Conservation (phyloP, 148 eudicot species). For the Selenicereus undatus region DNA sequence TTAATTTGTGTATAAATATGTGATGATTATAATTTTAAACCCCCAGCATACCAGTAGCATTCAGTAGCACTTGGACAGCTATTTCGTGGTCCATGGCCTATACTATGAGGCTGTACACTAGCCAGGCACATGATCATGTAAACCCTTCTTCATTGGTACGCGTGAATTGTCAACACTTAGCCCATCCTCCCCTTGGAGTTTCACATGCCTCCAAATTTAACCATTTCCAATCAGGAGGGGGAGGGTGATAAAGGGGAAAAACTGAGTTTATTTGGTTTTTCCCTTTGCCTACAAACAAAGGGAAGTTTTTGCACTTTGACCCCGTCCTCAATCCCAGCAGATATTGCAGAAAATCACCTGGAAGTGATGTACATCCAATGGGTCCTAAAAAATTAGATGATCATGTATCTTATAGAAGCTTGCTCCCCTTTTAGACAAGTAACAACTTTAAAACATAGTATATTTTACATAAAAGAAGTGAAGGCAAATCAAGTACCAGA, state of each 20-base stretch:
- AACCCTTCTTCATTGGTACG: conserved; percentile 18
- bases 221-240: background rate
- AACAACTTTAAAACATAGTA: background rate
- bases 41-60: background rate
- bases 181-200: background rate
- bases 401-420: background rate
- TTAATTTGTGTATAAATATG: background rate
- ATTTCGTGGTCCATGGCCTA: conserved; percentile 24
- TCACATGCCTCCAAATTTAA: conserved; percentile 20
- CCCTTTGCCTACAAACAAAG: background rate
- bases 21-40: background rate
- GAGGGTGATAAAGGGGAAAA: too few species aligned
- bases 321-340: background rate
- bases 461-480: background rate
- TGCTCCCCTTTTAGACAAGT: background rate
- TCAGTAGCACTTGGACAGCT: conserved; percentile 1
- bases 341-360: background rate
- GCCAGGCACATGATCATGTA: conserved; percentile 23
- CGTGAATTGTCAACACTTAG: conserved; percentile 21
- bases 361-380: background rate
- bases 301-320: background rate
- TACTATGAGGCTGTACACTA: conserved; percentile 1
- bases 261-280: background rate
- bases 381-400: background rate
- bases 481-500: background rate